Percentiles rank a stretch among this genome's conserved stretches.
Evolutionary conservation across 164 flowering plant genomes (phyloP).

Genomic region (Pachysandra terminalis): DNA sequence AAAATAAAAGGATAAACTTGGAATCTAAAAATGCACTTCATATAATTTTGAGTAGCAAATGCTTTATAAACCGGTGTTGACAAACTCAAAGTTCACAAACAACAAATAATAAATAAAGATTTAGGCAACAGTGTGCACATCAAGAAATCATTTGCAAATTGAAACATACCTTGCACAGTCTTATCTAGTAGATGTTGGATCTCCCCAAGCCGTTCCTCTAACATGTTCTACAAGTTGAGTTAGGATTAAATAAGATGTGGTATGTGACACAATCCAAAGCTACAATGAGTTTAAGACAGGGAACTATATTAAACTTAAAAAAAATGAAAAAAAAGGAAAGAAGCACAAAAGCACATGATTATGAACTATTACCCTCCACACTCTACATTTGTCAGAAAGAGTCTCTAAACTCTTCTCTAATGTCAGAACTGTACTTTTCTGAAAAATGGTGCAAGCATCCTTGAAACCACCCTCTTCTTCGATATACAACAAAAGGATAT

Average conservation of each 20-base stretch:
- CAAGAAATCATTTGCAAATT: background rate
- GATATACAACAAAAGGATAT: slow-evolving; percentile 54
- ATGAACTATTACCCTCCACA: slow-evolving; percentile 48
- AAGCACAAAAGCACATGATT: background rate
- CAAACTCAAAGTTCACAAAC: too few species aligned
- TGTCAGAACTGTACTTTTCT: slow-evolving; percentile 38
- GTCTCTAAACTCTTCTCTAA: slow-evolving; percentile 50
- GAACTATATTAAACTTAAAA: background rate
- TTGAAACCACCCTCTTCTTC: slow-evolving; percentile 73
- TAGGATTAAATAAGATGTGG: background rate
- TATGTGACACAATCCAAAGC: background rate
- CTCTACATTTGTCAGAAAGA: slow-evolving; percentile 52
- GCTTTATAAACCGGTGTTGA: too few species aligned
- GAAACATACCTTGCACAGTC: slow-evolving; percentile 67
- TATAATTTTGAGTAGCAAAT: too few species aligned
- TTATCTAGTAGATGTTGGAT: slow-evolving; percentile 62
- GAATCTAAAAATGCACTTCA: too few species aligned
- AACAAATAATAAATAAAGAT: too few species aligned
- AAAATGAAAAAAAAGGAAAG: background rate
- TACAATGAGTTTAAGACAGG: background rate
- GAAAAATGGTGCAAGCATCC: slow-evolving; percentile 59
- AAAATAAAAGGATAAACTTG: too few species aligned
- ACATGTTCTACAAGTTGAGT: slow-evolving; percentile 40
- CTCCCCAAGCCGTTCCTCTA: slow-evolving; percentile 42
- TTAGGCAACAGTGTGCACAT: too few species aligned